Conservation (phyloP, 306 rosid genomes). For the Fragaria ananassa region DNA sequence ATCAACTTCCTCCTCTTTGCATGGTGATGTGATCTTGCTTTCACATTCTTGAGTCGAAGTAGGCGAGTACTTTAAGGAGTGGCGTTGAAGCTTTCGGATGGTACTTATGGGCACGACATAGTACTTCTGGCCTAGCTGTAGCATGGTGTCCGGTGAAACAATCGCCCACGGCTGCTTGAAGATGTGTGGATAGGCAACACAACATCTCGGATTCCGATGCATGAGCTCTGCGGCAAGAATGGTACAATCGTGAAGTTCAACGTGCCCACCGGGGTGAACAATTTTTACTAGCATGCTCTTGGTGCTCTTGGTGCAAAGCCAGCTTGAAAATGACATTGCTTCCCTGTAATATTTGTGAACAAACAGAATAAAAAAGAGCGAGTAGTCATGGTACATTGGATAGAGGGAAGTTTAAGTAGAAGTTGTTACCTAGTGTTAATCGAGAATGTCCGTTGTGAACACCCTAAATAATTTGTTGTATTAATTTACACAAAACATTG, state of each 20-base stretch:
- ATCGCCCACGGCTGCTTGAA: constrained; percentile 73
- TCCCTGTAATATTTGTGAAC: neutral
- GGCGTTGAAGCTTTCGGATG: constrained; percentile 54
- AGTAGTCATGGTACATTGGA: constrained; percentile 4
- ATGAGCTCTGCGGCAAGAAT: constrained; percentile 54
- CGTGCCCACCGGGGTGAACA: constrained; percentile 56
- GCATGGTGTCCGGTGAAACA: constrained; percentile 56
- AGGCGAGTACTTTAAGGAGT: constrained; percentile 39
- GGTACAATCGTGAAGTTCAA: constrained; percentile 59
- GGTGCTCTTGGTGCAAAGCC: constrained; percentile 44
- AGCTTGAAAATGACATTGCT: constrained; percentile 42
- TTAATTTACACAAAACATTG: constrained; percentile 26
- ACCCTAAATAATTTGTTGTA: neutral
- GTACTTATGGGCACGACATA: constrained; percentile 56
- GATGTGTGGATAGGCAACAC: constrained; percentile 48
- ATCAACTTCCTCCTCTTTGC: constrained; percentile 17
- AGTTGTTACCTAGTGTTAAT: constrained; percentile 19
- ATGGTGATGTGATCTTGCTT: constrained; percentile 13
- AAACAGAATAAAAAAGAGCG: neutral
- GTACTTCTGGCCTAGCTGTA: constrained; percentile 58
- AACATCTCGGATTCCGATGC: constrained; percentile 47
- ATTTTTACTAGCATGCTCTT: constrained; percentile 46
- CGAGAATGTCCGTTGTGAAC: constrained; percentile 3
- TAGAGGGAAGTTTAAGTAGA: constrained; percentile 26
- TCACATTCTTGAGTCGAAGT: constrained; percentile 25